A percentile compares a stretch with the other conserved stretches of the same genome.
Conservation (phyloP, 2,329 filamentous ascomycete genomes). For the Stemphylium vesicarium region DNA sequence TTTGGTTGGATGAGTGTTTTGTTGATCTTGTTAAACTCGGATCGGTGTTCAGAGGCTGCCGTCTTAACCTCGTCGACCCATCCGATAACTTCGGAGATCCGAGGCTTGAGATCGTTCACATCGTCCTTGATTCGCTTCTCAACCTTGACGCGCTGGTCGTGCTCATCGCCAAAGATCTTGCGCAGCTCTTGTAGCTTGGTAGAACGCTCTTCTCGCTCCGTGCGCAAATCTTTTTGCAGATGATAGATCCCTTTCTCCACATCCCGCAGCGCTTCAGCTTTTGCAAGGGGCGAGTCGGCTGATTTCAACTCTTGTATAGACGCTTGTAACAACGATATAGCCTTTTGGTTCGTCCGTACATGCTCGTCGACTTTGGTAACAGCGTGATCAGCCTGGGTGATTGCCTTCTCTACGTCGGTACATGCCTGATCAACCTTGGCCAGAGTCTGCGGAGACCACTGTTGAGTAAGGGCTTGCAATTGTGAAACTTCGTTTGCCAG, state of each 20-base stretch:
- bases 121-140: slow-evolving; percentile 1
- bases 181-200: slow-evolving; percentile 4
- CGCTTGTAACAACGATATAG: not conserved
- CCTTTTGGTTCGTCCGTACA: not conserved
- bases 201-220: not conserved
- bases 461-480: not conserved
- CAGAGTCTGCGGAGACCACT: not conserved
- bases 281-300: not conserved
- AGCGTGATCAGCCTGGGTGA: not conserved
- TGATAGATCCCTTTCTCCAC: not conserved
- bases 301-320: slow-evolving; percentile 5
- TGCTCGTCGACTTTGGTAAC: not conserved
- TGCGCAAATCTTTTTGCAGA: not conserved
- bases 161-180: not conserved
- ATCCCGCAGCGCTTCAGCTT: not conserved
- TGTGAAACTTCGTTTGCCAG: slow-evolving; percentile 2
- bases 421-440: not conserved
- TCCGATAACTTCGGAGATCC: not conserved
- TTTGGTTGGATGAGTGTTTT: slow-evolving; percentile 13
- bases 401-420: not conserved
- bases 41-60: not conserved
- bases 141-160: slow-evolving; percentile 1
- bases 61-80: not conserved
- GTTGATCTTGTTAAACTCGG: slow-evolving; percentile 10
- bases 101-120: not conserved